These are phyloP conservation scores for Sisymbrium irio DNA, from an alignment of 345 rosid species.

Conservation along the genomic window DNA sequence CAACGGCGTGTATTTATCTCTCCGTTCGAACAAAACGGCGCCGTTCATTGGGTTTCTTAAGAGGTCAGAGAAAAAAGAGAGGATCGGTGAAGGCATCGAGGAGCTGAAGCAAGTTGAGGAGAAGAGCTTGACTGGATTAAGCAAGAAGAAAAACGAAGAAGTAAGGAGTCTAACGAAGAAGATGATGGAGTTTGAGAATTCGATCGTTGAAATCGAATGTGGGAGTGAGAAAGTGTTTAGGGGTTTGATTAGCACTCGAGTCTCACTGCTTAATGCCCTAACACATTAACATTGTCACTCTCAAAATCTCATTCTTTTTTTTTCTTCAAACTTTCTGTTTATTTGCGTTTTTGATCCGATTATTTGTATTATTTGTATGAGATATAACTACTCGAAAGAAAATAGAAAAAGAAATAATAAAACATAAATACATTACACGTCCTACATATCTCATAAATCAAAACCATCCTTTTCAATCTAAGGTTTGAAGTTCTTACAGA, in stretches of 20 bases:
- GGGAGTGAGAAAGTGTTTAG: conserved; percentile 40
- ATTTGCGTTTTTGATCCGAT: conserved; percentile 22
- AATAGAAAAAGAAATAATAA: conserved; percentile 6
- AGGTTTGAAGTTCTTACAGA: not conserved
- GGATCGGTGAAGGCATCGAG: conserved; percentile 19
- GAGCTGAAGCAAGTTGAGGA: conserved; percentile 33
- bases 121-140: conserved; percentile 27
- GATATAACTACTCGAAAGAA: conserved; percentile 14
- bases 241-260: conserved; percentile 38
- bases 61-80: conserved; percentile 18
- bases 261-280: conserved; percentile 38
- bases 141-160: conserved; percentile 37
- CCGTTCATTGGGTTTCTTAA: conserved; percentile 26
- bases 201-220: conserved; percentile 29
- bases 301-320: not conserved
- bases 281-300: conserved; percentile 21
- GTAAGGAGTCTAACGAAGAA: conserved; percentile 29
- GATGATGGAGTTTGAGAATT: conserved; percentile 35
- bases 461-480: not conserved
- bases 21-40: conserved; percentile 6
- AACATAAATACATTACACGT: not conserved
- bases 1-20: conserved; percentile 24
- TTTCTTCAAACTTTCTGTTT: not conserved
- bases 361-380: conserved; percentile 16
- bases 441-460: not conserved